Base-by-base conservation (phyloP, 371 early-diverging fungal genomes). In the Mucor sp. region DNA sequence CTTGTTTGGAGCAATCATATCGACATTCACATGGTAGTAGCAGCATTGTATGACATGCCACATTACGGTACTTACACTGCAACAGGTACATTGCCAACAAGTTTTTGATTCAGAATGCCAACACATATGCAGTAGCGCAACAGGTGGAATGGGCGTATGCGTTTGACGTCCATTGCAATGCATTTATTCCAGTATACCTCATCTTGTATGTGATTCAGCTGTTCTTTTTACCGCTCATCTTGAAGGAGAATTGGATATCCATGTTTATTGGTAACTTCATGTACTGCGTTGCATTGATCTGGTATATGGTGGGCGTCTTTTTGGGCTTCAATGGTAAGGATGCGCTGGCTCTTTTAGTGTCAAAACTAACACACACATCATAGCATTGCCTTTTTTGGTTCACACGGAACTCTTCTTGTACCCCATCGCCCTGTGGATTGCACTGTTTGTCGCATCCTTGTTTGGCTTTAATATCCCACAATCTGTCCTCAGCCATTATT, bases 111-210 rank as follows among this genome's bases (percentile, higher is more conserved):
- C 90, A 91, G 63, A 85, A 80, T 62, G 89, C 87, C 32, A 90
- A 81, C 69, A 76, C 89, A 4, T 94, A 96, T 66, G 86, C 93
- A 2, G 87, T 89, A 4, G 92, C 93, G 57, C 96, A 95, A 74
- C 85, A 87, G 37, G 95, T 96, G 9, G 97, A 97, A 79, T 96
- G 95, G 95, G 90, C 91, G 35, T 96, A 95, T 78, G 91, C 92
- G 23, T 94, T 95, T 70, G 96, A 96, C 72, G 94, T 97, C 11
- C 97, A 97, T 72, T 95, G 95, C 82, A 97, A 97, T 73, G 80
- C 95, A 17, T 96, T 94, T 75, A 90, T 95, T 69, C 93, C 94
- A 3, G 82, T 92, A 56, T 95, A 91, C 59, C 84, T 92, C 41
- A 75, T 94, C 14, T 78, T 94, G 6, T 95, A 97, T 61, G 89